phyloP scores from a whole-genome alignment of 148 eudicot species.

The Amaranthus cruentus region DNA sequence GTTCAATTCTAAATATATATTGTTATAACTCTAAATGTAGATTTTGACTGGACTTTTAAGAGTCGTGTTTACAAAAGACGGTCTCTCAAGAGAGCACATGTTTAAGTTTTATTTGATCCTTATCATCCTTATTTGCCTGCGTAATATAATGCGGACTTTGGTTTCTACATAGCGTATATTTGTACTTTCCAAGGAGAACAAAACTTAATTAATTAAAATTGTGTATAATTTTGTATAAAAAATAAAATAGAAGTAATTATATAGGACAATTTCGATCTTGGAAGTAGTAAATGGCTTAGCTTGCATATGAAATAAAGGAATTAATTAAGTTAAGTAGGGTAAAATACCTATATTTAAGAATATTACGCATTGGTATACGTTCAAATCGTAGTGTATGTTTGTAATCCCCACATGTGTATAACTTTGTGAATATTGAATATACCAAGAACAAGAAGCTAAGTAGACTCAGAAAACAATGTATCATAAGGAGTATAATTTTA shows the following conservation, averaged over 20 bases:
- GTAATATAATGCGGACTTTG: background rate
- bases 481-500: too few species aligned
- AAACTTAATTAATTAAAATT: background rate
- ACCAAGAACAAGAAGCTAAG: background rate
- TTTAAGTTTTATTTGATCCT: background rate
- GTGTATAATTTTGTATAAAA: too few species aligned
- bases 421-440: conserved; percentile 1
- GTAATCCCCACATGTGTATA: conserved; percentile 12
- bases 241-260: background rate
- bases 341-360: too few species aligned
- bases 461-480: background rate
- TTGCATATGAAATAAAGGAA: background rate
- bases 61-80: too few species aligned
- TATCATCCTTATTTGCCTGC: background rate
- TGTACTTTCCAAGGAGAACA: background rate
- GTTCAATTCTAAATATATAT: too few species aligned
- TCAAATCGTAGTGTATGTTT: conserved; percentile 8
- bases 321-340: conserved; percentile 1
- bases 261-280: background rate
- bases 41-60: too few species aligned
- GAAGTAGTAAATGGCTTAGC: background rate
- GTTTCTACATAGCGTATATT: background rate
- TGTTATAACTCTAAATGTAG: too few species aligned
- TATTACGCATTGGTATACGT: conserved; percentile 10
- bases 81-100: too few species aligned